Evolutionary conservation across 1,284 basidiomycete genomes (phyloP), one percentile per base, ranked within the genome.

Genomic region (Marasmius tenuissimus): DNA sequence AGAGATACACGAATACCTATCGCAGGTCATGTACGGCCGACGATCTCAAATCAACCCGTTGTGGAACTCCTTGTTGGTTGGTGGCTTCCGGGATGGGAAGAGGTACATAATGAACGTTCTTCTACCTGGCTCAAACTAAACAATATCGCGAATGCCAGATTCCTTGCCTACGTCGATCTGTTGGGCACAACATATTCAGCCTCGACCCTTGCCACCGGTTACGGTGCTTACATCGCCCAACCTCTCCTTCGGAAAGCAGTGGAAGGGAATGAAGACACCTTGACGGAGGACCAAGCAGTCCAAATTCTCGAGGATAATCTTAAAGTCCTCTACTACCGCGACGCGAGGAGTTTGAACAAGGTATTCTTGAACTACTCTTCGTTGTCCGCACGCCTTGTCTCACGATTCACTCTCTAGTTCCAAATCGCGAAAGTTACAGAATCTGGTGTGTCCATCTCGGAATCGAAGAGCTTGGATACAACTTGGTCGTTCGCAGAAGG

Each of bases 261-360:
- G 14, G 95, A 99, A 74, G 93, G 93, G 81, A 61, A 63, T 22
- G 92, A 96, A 69, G 83, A 91, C 51, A 76, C 79, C 4, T 77
- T 98, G 61, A 90, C 88, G 0, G 91, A 93, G 69, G 89, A 88
- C 37, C 86, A 96, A 65, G 97, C 95, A 12, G 82, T 85, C 58
- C 80, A 84, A 68, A 90, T 98, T 65, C 72, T 99, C 54, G 86
- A 93, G 70, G 87, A 93, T 59, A 91, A 92, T 73, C 93, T 99
- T 90, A 91, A 91, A 70, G 96, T 99, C 11, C 82, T 99, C 58
- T 99, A 92, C 80, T 99, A 99, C 79, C 88, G 97, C 53, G 97
- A 99, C 72, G 97, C 97, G 2, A 86, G 97, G 70, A 95, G 92
- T 80, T 80, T 97, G 75, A 94, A 99, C 84, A 96, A 98, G 86